Conservation (phyloP, 345 rosid species). For the Citrus sp. region DNA sequence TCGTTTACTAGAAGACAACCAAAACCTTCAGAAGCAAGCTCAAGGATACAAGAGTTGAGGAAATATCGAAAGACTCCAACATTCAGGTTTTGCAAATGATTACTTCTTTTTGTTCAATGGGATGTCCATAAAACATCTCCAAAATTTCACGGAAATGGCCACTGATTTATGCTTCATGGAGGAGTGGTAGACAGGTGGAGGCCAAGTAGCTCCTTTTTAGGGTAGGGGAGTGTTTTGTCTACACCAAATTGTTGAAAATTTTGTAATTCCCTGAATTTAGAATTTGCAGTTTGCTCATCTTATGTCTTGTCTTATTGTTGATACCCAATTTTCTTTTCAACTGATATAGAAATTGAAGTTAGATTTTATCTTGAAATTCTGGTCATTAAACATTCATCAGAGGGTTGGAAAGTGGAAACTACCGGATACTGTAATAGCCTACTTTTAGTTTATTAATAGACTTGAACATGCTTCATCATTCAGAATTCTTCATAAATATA, state of each 20-base stretch:
- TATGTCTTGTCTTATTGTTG: conserved; percentile 5
- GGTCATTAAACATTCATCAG: background rate
- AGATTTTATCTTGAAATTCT: background rate
- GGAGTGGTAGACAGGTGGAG: background rate
- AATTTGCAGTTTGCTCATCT: conserved; percentile 9
- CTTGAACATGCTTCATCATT: background rate
- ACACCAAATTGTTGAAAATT: conserved; percentile 16
- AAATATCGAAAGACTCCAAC: conserved; percentile 10
- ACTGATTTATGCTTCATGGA: background rate
- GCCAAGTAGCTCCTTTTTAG: background rate
- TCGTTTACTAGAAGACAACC: conserved; percentile 79
- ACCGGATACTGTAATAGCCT: background rate
- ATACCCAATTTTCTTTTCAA: conserved; percentile 1
- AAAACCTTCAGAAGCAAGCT: conserved; percentile 70
- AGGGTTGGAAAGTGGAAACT: background rate
- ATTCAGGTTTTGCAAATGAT: conserved; percentile 2
- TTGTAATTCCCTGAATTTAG: conserved; percentile 27
- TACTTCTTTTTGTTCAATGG: background rate
- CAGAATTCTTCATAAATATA: background rate
- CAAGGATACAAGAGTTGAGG: conserved; percentile 40
- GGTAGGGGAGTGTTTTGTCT: background rate
- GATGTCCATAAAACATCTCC: conserved; percentile 9
- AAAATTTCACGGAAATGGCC: conserved; percentile 12
- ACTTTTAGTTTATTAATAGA: background rate
- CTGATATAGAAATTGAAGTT: conserved; percentile 7